Conservation (phyloP, 2,329 filamentous ascomycete species). For the Endoconidiophora polonica region DNA sequence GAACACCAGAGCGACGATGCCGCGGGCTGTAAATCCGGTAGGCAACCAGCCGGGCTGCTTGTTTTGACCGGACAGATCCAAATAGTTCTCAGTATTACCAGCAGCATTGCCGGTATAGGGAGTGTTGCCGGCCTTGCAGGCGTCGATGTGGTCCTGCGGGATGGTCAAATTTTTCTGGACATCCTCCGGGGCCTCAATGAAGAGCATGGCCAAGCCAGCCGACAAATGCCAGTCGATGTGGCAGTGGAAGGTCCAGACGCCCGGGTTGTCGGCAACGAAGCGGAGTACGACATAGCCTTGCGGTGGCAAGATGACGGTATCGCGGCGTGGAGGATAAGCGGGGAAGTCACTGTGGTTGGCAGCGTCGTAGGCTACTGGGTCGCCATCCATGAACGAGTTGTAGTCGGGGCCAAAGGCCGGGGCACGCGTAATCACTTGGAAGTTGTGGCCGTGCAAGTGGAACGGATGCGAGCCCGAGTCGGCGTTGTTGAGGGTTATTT, state of each 20-base stretch:
- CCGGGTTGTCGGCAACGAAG: conserved; percentile 28
- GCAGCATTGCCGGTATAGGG: conserved; percentile 40
- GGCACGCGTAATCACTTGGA: conserved; percentile 28
- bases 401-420: conserved; percentile 8
- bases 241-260: conserved; percentile 27
- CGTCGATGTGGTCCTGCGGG: conserved; percentile 31
- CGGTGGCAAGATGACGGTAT: conserved; percentile 30
- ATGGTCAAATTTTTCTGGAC: conserved; percentile 38
- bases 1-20: conserved; percentile 60
- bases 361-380: conserved; percentile 21
- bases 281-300: conserved; percentile 33
- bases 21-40: conserved; percentile 51
- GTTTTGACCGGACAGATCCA: conserved; percentile 34
- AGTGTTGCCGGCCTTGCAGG: conserved; percentile 23
- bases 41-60: conserved; percentile 40
- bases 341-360: conserved; percentile 23
- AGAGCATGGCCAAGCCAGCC: conserved; percentile 25
- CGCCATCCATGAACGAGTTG: conserved; percentile 13
- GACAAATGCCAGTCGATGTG: conserved; percentile 38
- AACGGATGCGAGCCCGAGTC: conserved; percentile 44
- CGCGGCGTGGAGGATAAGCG: conserved; percentile 27
- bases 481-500: conserved; percentile 42
- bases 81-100: conserved; percentile 34
- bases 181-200: conserved; percentile 18
- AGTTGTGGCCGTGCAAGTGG: conserved; percentile 47